Conservation (phyloP, 116 monocot species). For the Papilionanthe hybrid region DNA sequence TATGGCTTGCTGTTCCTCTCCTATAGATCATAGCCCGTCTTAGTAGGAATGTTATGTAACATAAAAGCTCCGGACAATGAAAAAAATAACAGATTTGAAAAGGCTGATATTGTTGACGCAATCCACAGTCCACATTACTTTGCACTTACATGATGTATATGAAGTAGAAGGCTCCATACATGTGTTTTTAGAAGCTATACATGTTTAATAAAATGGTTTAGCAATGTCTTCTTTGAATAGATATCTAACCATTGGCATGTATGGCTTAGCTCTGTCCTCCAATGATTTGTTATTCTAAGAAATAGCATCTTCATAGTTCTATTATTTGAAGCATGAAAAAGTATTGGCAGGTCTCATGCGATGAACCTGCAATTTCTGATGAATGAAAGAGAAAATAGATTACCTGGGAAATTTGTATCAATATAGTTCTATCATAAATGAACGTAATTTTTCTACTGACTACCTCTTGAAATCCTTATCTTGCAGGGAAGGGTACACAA, state of each 20-base stretch:
- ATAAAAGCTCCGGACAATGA: not conserved
- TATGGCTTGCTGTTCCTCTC: not conserved
- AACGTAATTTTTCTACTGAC: not conserved
- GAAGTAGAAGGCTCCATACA: not conserved
- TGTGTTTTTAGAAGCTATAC: not conserved
- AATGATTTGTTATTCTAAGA: too few relatives aligned
- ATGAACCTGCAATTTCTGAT: not conserved
- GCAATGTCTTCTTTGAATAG: too few relatives aligned
- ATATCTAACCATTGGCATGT: too few relatives aligned
- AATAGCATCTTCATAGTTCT: too few relatives aligned
- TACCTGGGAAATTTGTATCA: not conserved
- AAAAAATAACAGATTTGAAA: not conserved
- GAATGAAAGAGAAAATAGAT: not conserved
- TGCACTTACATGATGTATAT: not conserved
- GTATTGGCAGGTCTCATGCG: not conserved
- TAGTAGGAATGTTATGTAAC: not conserved
- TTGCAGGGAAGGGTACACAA: constrained; percentile 32
- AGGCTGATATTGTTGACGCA: not conserved
- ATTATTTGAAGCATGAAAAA: too few relatives aligned
- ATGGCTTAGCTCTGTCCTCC: too few relatives aligned
- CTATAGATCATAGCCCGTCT: not conserved
- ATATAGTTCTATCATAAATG: not conserved
- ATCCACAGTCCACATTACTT: not conserved
- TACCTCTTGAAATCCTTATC: not conserved
- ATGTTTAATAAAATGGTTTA: not conserved